Evolutionary conservation across 257 asterid genomes (phyloP).

Genomic region (Nicotiana knightiana): DNA sequence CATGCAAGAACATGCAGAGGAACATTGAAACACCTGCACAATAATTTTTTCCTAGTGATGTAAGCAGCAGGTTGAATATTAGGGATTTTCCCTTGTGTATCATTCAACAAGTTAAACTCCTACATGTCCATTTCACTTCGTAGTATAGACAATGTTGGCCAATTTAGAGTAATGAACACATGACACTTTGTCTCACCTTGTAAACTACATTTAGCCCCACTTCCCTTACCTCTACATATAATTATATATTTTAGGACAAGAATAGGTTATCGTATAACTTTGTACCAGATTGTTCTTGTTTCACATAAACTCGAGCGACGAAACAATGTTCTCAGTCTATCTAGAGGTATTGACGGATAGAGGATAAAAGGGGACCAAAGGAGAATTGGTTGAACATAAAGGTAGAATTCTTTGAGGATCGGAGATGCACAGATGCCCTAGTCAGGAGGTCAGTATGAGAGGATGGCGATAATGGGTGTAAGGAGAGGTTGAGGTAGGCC

Average conservation of each 20-base stretch:
- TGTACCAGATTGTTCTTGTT: too few species aligned
- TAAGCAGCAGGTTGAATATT: neutral
- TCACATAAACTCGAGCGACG: too few species aligned
- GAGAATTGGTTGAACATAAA: too few species aligned
- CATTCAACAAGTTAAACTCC: neutral
- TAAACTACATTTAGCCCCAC: neutral
- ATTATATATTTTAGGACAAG: neutral
- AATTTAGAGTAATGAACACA: neutral
- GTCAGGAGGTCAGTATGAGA: too few species aligned
- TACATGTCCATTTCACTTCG: neutral
- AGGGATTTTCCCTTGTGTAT: neutral
- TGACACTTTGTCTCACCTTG: neutral
- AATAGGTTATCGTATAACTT: neutral
- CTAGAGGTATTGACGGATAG: too few species aligned
- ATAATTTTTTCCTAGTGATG: neutral
- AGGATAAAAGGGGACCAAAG: too few species aligned
- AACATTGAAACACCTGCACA: neutral
- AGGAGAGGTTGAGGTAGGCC: too few species aligned
- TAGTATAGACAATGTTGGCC: neutral
- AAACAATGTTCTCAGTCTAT: too few species aligned
- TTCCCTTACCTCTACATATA: neutral
- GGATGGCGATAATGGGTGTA: too few species aligned
- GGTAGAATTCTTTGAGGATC: too few species aligned
- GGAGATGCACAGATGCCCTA: too few species aligned
- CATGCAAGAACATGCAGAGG: slow-evolving; percentile 7